These are phyloP conservation scores for Maudiozyma saulgeensis DNA, from an alignment of 805 yeast species.

Conservation along the genomic window DNA sequence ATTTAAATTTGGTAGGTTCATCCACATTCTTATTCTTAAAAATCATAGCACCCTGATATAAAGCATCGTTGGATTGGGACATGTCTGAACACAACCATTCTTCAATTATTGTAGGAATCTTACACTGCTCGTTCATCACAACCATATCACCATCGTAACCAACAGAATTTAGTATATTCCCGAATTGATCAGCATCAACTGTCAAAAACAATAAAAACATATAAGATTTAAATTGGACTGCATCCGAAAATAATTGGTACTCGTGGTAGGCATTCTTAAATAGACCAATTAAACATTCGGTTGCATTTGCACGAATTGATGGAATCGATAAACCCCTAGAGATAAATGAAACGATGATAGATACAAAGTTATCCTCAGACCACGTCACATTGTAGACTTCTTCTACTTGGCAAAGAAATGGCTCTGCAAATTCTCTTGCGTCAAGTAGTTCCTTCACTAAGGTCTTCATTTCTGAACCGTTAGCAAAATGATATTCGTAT, in stretches of 20 bases:
- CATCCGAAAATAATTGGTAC: slow-evolving; percentile 12
- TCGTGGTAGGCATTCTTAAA: slow-evolving; percentile 37
- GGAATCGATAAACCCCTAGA: slow-evolving; percentile 53
- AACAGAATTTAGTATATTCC: slow-evolving; percentile 25
- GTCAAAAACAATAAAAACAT: slow-evolving; percentile 31
- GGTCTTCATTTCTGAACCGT: slow-evolving; percentile 1
- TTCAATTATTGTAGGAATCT: slow-evolving; percentile 32
- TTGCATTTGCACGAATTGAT: slow-evolving; percentile 42
- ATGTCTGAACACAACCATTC: slow-evolving; percentile 27
- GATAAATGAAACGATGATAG: slow-evolving; percentile 37
- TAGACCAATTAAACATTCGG: slow-evolving; percentile 35
- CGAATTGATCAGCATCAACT: slow-evolving; percentile 32
- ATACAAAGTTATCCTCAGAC: slow-evolving; percentile 40
- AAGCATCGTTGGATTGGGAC: slow-evolving; percentile 25
- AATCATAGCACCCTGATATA: slow-evolving; percentile 29
- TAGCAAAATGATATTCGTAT: slow-evolving; percentile 28
- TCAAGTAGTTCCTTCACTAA: slow-evolving; percentile 11
- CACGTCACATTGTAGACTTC: slow-evolving; percentile 31
- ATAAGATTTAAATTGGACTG: slow-evolving; percentile 18
- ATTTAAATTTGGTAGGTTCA: slow-evolving; percentile 30
- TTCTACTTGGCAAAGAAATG: slow-evolving; percentile 36
- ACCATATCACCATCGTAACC: slow-evolving; percentile 30
- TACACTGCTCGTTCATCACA: slow-evolving; percentile 25
- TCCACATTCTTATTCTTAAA: slow-evolving; percentile 29
- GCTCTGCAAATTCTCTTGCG: slow-evolving; percentile 34